Conservation (phyloP, 306 rosid genomes). For the Prunus padus region DNA sequence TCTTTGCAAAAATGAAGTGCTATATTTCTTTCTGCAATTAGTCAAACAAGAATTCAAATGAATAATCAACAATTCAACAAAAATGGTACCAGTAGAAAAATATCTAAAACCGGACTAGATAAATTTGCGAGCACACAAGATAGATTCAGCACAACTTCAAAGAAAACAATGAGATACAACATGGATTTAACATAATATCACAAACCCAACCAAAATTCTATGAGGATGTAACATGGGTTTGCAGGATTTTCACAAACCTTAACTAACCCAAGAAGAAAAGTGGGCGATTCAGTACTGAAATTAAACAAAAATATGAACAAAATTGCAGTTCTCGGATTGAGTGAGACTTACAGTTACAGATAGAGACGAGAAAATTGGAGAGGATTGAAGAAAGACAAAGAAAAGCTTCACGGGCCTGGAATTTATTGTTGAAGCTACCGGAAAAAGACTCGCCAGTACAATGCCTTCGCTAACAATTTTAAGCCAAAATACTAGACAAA, state of each 20-base stretch:
- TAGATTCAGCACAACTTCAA: background rate
- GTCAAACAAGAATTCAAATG: background rate
- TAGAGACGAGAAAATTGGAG: background rate
- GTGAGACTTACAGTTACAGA: constrained; percentile 10
- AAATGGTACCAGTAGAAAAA: background rate
- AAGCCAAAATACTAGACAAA: background rate
- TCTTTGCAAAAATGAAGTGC: constrained; percentile 26
- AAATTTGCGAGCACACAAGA: background rate
- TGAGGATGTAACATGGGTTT: background rate
- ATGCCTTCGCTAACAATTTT: background rate
- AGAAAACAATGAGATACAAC: background rate
- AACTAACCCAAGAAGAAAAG: background rate
- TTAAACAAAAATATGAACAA: constrained; percentile 1
- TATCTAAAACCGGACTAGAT: background rate
- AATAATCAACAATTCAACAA: background rate
- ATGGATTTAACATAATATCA: background rate
- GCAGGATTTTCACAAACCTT: background rate
- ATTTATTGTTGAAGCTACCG: background rate
- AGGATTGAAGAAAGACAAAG: background rate
- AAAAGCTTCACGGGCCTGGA: constrained; percentile 3
- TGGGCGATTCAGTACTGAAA: background rate
- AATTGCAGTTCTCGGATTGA: background rate
- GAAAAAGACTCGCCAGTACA: background rate
- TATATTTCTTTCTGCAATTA: constrained; percentile 37
- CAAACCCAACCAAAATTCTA: background rate